Evolutionary conservation across 176 grass and related monocot genomes (phyloP), one percentile per base, ranked within the genome.

Genomic region (Oryza australiensis): DNA sequence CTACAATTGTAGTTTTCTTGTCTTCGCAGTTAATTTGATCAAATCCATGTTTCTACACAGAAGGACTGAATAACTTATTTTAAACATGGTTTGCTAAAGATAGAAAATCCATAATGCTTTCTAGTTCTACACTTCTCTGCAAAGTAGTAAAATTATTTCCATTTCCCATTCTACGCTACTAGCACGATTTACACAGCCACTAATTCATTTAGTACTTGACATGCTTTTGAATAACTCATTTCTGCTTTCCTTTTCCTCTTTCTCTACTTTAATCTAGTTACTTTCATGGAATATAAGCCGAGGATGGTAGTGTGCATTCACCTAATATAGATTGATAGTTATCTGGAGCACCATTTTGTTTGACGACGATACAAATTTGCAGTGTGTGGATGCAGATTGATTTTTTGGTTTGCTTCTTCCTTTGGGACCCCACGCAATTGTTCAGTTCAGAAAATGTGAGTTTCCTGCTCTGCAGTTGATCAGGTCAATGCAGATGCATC

Each of bases 391-490:
- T 59, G 22, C 53, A 59, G 53, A 59, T 59, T 59, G 53, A 59
- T 28, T 49, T 46, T 10, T 6, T 1, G 0, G 33, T 1, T 53
- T 32, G 53, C 51, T 26, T 42, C 80, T 82, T 55, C 53, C 9
- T 0, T 2, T 29, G 68, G 53, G 37, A 20, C 37, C 37, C 80
- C 37, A 82, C 35, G 18, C 68, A 72, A 81, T 81, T 20, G 70
- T 51, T 38, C 4, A 3, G 62, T 77, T 60, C 57, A 66, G 46
- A 65, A 15, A 37, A 67, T 14, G 68, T 72, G 35, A 28, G 64
- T 70, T 75, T 85, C 65, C 77, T 65, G 77, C 82, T 22, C 42
- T 70, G 5, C 13, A 64, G 53, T 15, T 57, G 46, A 67, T 66
- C 76, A 62, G 71, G 22, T 59, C 53, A 59, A 80, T 72, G 77